Evolutionary conservation across 768 basidiomycete species (phyloP), one percentile per base, ranked within the genome.

Genomic region (Daedalea quercina): DNA sequence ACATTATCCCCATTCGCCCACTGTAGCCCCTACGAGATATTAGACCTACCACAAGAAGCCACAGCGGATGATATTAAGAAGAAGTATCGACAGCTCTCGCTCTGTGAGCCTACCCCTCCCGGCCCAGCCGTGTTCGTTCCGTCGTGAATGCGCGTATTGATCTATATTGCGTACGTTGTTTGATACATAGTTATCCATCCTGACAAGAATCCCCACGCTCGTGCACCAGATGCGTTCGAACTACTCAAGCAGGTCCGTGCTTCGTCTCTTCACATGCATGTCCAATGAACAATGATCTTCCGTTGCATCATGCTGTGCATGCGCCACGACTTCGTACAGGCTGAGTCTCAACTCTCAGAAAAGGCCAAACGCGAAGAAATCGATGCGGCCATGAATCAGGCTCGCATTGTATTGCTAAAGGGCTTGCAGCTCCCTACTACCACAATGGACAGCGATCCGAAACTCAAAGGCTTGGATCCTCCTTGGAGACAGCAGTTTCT

Each of bases 151-250:
- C 42, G n/a, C 25, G 42, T 53, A 57, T 56, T 57, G 57, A 60
- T 54, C 24, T 33, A n/a, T 3, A 45, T 44, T 42, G 26, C 45
- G 76, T 76, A 77, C 75, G 74, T 77, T 73, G 56, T 68, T 51
- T 65, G 55, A 68, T 60, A 61, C 57, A 56, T 66, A 93, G 90
- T 96, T 70, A 97, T 99, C 64, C 96, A 99, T 77, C 96, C 96
- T 56, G 96, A 99, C 76, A 99, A 98, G 78, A 87, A 88, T 62
- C 74, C 89, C 66, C 91, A 96, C 71, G 76, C 80, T 25, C 81
- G 84, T 62, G 90, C 91, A 47, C 86, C 91, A 61, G 91, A 96
- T 70, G 94, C 94, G 1, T 96, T 96, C 65, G 93, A 95, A 68
- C 64, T 92, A 31, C 76, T 96, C 44, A 96, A 96, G 75, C 95